Percentiles rank a stretch among this genome's conserved stretches.
phyloP scores from a whole-genome alignment of 2,329 filamentous ascomycete genomes.

The Epichloe bromicola region DNA sequence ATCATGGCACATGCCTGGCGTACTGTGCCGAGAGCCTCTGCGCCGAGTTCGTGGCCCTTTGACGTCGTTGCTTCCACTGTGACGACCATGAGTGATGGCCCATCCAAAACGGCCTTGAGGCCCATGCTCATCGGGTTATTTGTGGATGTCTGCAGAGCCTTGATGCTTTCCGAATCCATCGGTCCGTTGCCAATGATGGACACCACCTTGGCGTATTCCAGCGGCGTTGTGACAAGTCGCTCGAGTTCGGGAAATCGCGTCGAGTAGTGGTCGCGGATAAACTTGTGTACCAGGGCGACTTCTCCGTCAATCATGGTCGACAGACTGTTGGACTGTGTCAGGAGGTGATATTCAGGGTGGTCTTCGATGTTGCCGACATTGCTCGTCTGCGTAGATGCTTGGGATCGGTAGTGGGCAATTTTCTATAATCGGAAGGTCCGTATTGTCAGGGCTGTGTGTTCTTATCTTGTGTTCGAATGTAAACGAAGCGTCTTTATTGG shows the following conservation, averaged over 20 bases:
- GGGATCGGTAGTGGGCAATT: constrained; percentile 63
- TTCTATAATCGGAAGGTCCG: constrained; percentile 46
- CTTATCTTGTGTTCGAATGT: constrained; percentile 36
- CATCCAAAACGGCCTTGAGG: constrained; percentile 71
- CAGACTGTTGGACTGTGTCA: constrained; percentile 78
- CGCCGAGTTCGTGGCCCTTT: constrained; percentile 62
- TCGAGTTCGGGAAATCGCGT: constrained; percentile 88
- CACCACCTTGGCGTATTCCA: constrained; percentile 93
- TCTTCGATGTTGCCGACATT: constrained; percentile 78
- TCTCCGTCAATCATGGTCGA: constrained; percentile 91
- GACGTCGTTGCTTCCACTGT: constrained; percentile 89
- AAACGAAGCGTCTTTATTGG: constrained; percentile 35
- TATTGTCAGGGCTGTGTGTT: constrained; percentile 56
- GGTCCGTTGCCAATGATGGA: constrained; percentile 87
- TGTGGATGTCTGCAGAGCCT: constrained; percentile 59
- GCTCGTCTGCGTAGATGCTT: constrained; percentile 50
- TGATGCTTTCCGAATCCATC: constrained; percentile 69
- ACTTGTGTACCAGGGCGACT: constrained; percentile 88
- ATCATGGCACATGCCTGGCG: constrained; percentile 75
- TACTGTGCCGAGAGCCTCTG: constrained; percentile 62
- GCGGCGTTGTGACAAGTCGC: constrained; percentile 73
- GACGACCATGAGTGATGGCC: constrained; percentile 87
- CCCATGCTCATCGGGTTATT: constrained; percentile 67
- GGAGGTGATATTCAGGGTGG: constrained; percentile 78
- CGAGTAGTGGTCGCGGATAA: constrained; percentile 91